Percentiles rank a stretch among this genome's conserved stretches.
phyloP scores from a whole-genome alignment of 2,329 filamentous ascomycete genomes.

The Cladosporium sp. region DNA sequence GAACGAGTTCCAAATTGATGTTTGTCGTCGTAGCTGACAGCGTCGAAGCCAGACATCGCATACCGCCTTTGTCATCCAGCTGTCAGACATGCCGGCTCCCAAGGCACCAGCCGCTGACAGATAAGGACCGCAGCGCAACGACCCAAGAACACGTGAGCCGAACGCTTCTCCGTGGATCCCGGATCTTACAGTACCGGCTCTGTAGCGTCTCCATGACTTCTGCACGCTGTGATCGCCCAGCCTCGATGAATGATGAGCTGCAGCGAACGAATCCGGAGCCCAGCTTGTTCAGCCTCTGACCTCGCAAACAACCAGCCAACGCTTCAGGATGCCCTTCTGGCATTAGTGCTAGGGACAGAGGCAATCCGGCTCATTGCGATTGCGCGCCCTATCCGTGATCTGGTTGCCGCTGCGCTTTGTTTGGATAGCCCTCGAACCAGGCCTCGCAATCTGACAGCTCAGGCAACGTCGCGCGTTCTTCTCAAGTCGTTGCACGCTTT shows the following conservation, averaged over 20 bases:
- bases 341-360: neutral
- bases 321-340: neutral
- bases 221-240: constrained; percentile 3
- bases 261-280: neutral
- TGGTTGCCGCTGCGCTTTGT: neutral
- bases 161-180: neutral
- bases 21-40: neutral
- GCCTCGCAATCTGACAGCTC: neutral
- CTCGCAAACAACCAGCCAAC: neutral
- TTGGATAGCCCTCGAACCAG: neutral
- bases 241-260: neutral
- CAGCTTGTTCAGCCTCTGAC: constrained; percentile 5
- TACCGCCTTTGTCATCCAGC: constrained; percentile 6
- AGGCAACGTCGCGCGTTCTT: neutral
- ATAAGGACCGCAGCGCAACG: neutral
- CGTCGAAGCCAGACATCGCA: neutral
- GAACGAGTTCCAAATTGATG: neutral
- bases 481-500: neutral
- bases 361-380: neutral
- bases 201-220: neutral
- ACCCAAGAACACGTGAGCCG: neutral
- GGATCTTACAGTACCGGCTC: neutral
- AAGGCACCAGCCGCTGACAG: neutral
- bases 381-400: neutral
- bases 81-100: constrained; percentile 4